A percentile compares a stretch with the other conserved stretches of the same genome.
Conservation (phyloP, 2,329 filamentous ascomycete genomes). For the Albophoma yamanashiensis region DNA sequence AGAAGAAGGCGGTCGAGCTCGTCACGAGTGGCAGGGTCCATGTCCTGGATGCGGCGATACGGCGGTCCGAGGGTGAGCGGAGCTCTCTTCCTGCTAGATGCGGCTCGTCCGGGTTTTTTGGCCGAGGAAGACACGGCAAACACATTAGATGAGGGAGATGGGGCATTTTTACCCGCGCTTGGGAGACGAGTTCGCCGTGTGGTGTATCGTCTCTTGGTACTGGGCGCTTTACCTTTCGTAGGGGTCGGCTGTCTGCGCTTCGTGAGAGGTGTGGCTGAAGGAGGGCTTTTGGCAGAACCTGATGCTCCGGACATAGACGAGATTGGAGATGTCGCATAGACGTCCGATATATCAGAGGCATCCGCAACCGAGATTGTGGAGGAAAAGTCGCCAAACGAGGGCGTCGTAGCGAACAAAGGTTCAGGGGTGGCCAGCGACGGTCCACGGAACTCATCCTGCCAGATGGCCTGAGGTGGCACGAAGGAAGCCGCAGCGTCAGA, state of each 20-base stretch:
- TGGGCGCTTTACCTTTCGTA: not conserved
- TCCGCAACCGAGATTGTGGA: not conserved
- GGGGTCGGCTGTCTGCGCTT: not conserved
- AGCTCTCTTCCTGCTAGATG: too few species aligned
- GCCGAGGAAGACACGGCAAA: not conserved
- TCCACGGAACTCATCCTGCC: too few species aligned
- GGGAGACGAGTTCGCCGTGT: not conserved
- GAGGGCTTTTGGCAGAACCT: not conserved
- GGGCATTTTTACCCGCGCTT: not conserved
- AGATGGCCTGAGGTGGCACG: not conserved
- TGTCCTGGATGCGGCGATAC: slow-evolving; percentile 1
- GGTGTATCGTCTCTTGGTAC: not conserved
- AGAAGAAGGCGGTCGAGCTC: not conserved
- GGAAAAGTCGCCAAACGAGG: not conserved
- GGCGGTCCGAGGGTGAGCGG: not conserved
- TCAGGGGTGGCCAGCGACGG: not conserved
- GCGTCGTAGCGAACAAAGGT: not conserved
- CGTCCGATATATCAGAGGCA: not conserved
- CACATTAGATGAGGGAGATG: not conserved
- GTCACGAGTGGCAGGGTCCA: not conserved
- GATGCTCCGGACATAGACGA: not conserved
- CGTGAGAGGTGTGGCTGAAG: not conserved
- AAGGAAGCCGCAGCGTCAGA: not conserved
- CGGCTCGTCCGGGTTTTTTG: not conserved
- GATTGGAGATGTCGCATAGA: not conserved